Conservation (phyloP, 352 stramenopile species). For the Globisporangium recalcitrans region DNA sequence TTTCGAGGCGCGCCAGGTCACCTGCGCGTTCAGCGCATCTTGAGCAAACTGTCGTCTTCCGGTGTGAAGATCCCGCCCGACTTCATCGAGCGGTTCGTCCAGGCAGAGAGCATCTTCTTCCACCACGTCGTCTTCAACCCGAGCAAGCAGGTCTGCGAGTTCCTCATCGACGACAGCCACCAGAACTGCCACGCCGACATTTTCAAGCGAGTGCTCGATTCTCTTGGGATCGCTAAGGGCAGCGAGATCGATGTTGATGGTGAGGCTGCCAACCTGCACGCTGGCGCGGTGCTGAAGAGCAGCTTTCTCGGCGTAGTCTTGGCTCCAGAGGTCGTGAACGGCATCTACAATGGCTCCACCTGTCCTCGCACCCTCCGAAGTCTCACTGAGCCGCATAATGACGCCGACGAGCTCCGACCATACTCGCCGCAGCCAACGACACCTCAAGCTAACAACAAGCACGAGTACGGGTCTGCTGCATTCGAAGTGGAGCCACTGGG, state of each 20-base stretch:
- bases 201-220: slow-evolving; percentile 31
- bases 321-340: slow-evolving; percentile 30
- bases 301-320: slow-evolving; percentile 43
- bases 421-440: neutral
- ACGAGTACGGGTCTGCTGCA: neutral
- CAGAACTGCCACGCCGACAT: slow-evolving; percentile 51
- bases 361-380: slow-evolving; percentile 31
- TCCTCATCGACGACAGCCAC: slow-evolving; percentile 44
- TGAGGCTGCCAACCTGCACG: slow-evolving; percentile 25
- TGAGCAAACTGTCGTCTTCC: slow-evolving; percentile 51
- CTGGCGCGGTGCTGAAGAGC: slow-evolving; percentile 17
- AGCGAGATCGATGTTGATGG: slow-evolving; percentile 3
- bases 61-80: slow-evolving; percentile 41
- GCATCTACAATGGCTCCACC: slow-evolving; percentile 42
- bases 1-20: slow-evolving; percentile 53
- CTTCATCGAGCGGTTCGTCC: slow-evolving; percentile 51
- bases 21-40: slow-evolving; percentile 53
- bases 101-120: slow-evolving; percentile 72
- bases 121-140: slow-evolving; percentile 76
- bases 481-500: neutral
- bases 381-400: slow-evolving; percentile 1
- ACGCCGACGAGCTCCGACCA: slow-evolving; percentile 11
- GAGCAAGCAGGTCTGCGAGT: slow-evolving; percentile 33
- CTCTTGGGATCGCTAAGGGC: slow-evolving; percentile 27
- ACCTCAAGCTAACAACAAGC: neutral